These are phyloP conservation scores for Citrullus mucosospermus DNA, from an alignment of 306 rosid genomes.

Conservation along the genomic window DNA sequence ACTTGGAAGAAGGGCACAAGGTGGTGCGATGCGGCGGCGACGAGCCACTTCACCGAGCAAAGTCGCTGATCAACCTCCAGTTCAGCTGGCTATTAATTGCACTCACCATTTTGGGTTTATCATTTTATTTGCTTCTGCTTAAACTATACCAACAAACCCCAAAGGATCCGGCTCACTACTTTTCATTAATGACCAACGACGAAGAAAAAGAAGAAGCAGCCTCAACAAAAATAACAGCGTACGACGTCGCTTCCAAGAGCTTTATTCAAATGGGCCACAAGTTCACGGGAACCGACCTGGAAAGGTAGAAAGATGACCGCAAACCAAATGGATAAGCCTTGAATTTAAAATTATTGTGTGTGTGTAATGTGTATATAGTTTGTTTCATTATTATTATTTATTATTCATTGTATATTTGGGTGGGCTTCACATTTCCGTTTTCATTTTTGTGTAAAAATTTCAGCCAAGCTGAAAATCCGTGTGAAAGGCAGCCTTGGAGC, in stretches of 20 bases:
- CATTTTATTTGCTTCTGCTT: conserved; percentile 29
- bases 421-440: not conserved
- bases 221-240: not conserved
- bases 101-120: conserved; percentile 23
- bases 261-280: conserved; percentile 33
- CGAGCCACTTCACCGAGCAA: conserved; percentile 45
- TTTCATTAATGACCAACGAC: conserved; percentile 20
- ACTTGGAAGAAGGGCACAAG: conserved; percentile 41
- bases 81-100: conserved; percentile 61
- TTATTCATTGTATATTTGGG: not conserved
- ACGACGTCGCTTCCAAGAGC: conserved; percentile 36
- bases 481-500: not conserved
- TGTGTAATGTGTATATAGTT: not conserved
- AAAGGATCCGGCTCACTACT: conserved; percentile 14
- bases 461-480: not conserved
- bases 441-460: not conserved
- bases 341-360: no score
- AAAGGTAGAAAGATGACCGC: conserved; percentile 24
- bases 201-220: conserved; percentile 10
- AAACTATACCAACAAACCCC: conserved; percentile 16
- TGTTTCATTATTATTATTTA: not conserved
- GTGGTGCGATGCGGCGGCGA: conserved; percentile 41
- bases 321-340: no score
- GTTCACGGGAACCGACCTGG: conserved; percentile 27
- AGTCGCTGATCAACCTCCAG: conserved; percentile 39